Evolutionary conservation across 2,329 filamentous ascomycete species (phyloP).

Genomic region (Aspergillus sp.): DNA sequence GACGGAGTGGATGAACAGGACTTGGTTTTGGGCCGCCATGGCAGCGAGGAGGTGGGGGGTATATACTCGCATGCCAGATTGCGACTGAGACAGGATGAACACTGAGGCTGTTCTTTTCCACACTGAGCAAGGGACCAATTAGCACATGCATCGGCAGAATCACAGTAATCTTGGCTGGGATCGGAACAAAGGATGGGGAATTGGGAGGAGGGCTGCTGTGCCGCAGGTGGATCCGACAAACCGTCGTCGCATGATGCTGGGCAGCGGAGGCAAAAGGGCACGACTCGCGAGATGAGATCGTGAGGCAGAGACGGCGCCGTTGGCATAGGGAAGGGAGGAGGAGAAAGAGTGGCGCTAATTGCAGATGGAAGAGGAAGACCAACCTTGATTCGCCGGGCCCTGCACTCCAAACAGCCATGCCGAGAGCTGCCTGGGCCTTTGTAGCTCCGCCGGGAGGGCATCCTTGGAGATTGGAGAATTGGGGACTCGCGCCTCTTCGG

Average conservation of each 20-base stretch:
- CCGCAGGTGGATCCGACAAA: not conserved
- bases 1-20: slow-evolving; percentile 13
- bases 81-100: slow-evolving; percentile 16
- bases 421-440: slow-evolving; percentile 12
- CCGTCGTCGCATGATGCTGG: not conserved
- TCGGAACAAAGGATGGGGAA: not conserved
- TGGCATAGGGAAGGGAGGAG: not conserved
- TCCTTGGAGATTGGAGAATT: slow-evolving; percentile 8
- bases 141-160: slow-evolving; percentile 5
- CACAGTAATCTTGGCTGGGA: not conserved
- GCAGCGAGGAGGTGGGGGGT: slow-evolving; percentile 9
- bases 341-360: not conserved
- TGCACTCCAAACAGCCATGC: slow-evolving; percentile 21
- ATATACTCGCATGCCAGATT: slow-evolving; percentile 17
- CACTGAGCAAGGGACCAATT: slow-evolving; percentile 15
- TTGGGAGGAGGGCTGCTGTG: not conserved
- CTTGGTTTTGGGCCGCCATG: slow-evolving; percentile 13
- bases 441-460: slow-evolving; percentile 18
- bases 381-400: slow-evolving; percentile 22
- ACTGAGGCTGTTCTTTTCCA: slow-evolving; percentile 16
- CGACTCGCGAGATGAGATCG: not conserved
- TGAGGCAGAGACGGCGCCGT: not conserved
- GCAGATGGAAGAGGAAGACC: slow-evolving; percentile 1
- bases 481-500: not conserved
- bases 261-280: not conserved